Conservation (phyloP, 345 rosid genomes). For the Citrus medica region DNA sequence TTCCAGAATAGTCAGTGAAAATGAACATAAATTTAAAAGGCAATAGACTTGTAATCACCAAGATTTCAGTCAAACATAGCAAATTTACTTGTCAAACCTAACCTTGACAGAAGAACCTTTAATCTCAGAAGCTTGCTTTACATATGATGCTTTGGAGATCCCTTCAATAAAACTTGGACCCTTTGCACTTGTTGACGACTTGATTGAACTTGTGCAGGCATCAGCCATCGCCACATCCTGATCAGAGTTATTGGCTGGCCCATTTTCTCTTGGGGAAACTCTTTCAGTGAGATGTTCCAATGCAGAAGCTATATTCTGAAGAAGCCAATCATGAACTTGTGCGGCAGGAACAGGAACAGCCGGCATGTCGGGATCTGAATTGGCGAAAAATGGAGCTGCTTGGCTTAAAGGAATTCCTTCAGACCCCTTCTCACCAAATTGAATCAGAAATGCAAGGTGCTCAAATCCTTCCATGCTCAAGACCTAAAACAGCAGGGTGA, state of each 20-base stretch:
- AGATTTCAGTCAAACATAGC: not conserved
- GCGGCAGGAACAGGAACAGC: slow-evolving; percentile 88
- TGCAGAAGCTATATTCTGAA: slow-evolving; percentile 71
- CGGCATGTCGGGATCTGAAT: slow-evolving; percentile 99
- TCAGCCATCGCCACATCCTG: slow-evolving; percentile 94
- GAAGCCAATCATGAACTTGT: slow-evolving; percentile 92
- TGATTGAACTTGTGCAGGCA: slow-evolving; percentile 66
- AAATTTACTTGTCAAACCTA: slow-evolving; percentile 11
- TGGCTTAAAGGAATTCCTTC: slow-evolving; percentile 80
- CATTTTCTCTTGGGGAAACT: slow-evolving; percentile 84
- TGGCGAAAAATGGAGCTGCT: slow-evolving; percentile 94
- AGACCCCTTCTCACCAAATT: slow-evolving; percentile 84
- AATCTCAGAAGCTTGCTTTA: slow-evolving; percentile 85
- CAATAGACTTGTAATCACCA: not conserved
- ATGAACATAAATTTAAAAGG: not conserved
- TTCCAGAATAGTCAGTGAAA: not conserved
- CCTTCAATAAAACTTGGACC: slow-evolving; percentile 88
- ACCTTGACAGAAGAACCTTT: slow-evolving; percentile 96
- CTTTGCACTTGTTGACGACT: slow-evolving; percentile 58
- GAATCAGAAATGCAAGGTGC: slow-evolving; percentile 94
- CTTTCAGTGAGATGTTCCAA: slow-evolving; percentile 80
- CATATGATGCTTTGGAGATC: slow-evolving; percentile 79
- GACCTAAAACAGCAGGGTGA: slow-evolving; percentile 50
- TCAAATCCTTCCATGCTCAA: slow-evolving; percentile 88
- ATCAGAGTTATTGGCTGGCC: slow-evolving; percentile 64